Conservation (phyloP, 1,284 basidiomycete species). For the Rhodofomes roseus region DNA sequence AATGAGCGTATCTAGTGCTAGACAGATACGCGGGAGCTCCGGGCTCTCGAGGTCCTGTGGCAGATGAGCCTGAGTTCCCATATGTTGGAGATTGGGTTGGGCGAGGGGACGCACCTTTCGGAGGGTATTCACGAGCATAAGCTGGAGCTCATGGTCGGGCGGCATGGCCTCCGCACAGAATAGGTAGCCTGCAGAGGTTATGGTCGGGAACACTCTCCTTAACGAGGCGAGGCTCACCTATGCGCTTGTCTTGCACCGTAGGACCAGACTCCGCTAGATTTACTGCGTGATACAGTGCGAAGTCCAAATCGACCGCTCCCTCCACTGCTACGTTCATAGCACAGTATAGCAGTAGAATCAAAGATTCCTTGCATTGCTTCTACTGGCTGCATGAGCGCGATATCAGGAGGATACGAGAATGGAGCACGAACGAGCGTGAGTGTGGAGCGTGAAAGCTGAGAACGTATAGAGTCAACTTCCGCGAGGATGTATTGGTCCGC, state of each 20-base stretch:
- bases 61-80: background rate
- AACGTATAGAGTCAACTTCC: constrained; percentile 55
- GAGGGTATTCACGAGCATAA: constrained; percentile 82
- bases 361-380: constrained; percentile 56
- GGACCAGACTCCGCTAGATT: constrained; percentile 66
- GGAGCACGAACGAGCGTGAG: constrained; percentile 46
- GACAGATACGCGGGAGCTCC: constrained; percentile 50
- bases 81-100: background rate
- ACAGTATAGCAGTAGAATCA: constrained; percentile 70
- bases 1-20: constrained; percentile 69
- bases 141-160: constrained; percentile 57
- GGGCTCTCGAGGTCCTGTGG: constrained; percentile 62
- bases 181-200: constrained; percentile 52
- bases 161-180: constrained; percentile 74
- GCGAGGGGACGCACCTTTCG: constrained; percentile 54
- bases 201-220: background rate
- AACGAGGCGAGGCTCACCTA: constrained; percentile 42
- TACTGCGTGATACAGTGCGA: constrained; percentile 67
- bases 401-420: constrained; percentile 1
- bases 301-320: constrained; percentile 46
- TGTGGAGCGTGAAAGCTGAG: constrained; percentile 42
- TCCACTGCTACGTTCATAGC: constrained; percentile 44
- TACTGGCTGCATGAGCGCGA: constrained; percentile 24
- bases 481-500: constrained; percentile 55
- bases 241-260: constrained; percentile 59